Evolutionary conservation across 805 yeast genomes (phyloP).

Genomic region (Wickerhamiella dianesei): DNA sequence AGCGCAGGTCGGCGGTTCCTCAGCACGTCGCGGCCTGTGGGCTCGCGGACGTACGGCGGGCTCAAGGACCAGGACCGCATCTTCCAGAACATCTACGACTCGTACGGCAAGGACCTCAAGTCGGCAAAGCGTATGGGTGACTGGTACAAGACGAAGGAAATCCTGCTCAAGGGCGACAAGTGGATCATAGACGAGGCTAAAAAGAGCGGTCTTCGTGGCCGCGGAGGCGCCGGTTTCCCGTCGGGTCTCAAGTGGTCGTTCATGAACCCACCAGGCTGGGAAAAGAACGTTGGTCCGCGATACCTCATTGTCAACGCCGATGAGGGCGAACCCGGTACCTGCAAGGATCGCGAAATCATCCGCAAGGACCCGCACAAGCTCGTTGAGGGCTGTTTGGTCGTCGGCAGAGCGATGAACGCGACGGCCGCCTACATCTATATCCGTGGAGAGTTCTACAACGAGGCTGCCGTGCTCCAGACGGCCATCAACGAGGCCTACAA

Average conservation of each 20-base stretch:
- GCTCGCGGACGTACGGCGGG: constrained; percentile 47
- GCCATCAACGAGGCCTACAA: constrained; percentile 82
- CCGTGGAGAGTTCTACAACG: constrained; percentile 82
- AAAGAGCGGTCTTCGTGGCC: constrained; percentile 72
- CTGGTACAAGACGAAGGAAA: constrained; percentile 85
- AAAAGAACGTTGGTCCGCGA: constrained; percentile 77
- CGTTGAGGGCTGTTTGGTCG: constrained; percentile 80
- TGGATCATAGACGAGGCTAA: constrained; percentile 87
- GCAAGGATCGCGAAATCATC: constrained; percentile 83
- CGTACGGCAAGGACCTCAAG: constrained; percentile 62
- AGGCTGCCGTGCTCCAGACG: constrained; percentile 55
- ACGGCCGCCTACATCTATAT: constrained; percentile 85
- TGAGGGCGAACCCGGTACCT: constrained; percentile 92
- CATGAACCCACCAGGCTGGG: constrained; percentile 95
- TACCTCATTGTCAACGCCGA: constrained; percentile 83
- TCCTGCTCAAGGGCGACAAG: constrained; percentile 65
- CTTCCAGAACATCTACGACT: constrained; percentile 69
- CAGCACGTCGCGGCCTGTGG: constrained; percentile 12
- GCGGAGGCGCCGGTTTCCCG: constrained; percentile 94
- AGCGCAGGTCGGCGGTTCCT: constrained; percentile 12
- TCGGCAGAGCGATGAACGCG: constrained; percentile 88
- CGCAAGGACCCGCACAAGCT: constrained; percentile 86
- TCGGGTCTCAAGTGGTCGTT: constrained; percentile 85
- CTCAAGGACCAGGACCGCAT: constrained; percentile 73
- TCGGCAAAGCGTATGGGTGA: constrained; percentile 71